Percentiles rank a stretch among this genome's conserved stretches.
phyloP scores from a whole-genome alignment of 805 yeast genomes.

The Ogataea corticis region DNA sequence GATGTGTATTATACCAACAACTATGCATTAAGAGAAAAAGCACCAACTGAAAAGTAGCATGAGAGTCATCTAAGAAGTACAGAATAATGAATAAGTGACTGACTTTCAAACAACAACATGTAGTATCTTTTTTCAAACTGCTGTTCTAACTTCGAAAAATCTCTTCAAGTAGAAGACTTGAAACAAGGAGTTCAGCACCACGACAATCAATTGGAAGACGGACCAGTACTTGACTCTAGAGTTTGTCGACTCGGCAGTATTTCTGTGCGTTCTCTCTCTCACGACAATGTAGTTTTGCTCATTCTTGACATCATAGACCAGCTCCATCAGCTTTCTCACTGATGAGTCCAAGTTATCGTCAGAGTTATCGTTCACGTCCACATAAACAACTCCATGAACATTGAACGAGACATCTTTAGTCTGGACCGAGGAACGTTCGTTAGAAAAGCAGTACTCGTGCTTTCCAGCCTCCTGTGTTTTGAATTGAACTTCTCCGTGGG shows the following conservation, averaged over 20 bases:
- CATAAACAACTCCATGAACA: conserved; percentile 88
- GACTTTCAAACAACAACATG: not conserved
- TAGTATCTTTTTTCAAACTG: conserved; percentile 49
- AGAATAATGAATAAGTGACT: not conserved
- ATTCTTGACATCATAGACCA: conserved; percentile 84
- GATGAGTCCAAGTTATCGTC: conserved; percentile 82
- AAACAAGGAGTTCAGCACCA: conserved; percentile 82
- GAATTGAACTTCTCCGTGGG: conserved; percentile 79
- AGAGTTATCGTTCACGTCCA: conserved; percentile 67
- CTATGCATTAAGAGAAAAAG: conserved; percentile 2
- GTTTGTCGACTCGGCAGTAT: conserved; percentile 97
- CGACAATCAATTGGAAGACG: conserved; percentile 83
- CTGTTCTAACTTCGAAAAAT: conserved; percentile 92
- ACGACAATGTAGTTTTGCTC: conserved; percentile 92
- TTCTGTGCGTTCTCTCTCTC: conserved; percentile 96
- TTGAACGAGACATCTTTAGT: conserved; percentile 94
- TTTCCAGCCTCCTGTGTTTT: conserved; percentile 70
- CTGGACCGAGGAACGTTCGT: conserved; percentile 68
- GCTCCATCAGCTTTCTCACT: conserved; percentile 68
- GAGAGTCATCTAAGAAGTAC: conserved; percentile 5
- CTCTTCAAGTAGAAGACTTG: conserved; percentile 93
- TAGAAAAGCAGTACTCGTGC: conserved; percentile 86
- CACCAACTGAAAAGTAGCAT: conserved; percentile 3
- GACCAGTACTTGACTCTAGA: conserved; percentile 99
- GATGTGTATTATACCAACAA: conserved; percentile 5